phyloP scores from a whole-genome alignment of 257 asterid species.

The Misopates orontium region DNA sequence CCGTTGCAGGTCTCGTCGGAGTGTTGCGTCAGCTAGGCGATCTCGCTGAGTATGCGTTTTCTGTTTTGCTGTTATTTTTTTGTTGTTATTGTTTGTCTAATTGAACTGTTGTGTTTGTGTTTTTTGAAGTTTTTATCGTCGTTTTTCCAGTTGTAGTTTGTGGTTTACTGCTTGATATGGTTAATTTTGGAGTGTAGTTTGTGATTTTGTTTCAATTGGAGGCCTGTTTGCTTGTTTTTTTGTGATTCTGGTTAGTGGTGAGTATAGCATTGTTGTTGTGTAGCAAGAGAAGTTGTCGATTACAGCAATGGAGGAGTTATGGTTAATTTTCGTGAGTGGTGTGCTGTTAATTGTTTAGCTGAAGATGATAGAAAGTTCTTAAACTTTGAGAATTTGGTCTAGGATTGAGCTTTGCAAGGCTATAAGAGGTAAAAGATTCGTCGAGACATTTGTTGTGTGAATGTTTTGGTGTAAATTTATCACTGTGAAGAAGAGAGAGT shows the following conservation, averaged over 20 bases:
- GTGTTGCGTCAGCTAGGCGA: conserved; percentile 95
- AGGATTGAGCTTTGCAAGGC: background rate
- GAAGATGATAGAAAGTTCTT: conserved; percentile 12
- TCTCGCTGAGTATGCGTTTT: conserved; percentile 68
- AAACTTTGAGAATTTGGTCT: background rate
- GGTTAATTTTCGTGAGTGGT: conserved; percentile 6
- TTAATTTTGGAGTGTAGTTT: conserved; percentile 1
- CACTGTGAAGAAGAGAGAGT: too few species aligned
- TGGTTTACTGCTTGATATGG: conserved; percentile 9
- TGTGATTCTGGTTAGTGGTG: background rate
- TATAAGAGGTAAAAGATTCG: background rate
- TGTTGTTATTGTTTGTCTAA: background rate
- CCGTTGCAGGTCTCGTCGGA: conserved; percentile 88
- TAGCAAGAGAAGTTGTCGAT: background rate
- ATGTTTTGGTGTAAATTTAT: background rate
- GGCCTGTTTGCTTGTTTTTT: too few species aligned
- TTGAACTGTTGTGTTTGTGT: conserved; percentile 1
- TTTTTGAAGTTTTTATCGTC: background rate
- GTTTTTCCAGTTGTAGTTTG: conserved; percentile 1
- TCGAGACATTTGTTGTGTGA: background rate
- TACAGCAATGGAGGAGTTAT: background rate
- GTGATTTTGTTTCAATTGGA: background rate
- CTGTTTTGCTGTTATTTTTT: background rate
- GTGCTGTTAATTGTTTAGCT: conserved; percentile 15
- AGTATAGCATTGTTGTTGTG: background rate